Base-by-base conservation (phyloP, 2,329 filamentous ascomycete genomes). In the Cladosporium oxysporum region DNA sequence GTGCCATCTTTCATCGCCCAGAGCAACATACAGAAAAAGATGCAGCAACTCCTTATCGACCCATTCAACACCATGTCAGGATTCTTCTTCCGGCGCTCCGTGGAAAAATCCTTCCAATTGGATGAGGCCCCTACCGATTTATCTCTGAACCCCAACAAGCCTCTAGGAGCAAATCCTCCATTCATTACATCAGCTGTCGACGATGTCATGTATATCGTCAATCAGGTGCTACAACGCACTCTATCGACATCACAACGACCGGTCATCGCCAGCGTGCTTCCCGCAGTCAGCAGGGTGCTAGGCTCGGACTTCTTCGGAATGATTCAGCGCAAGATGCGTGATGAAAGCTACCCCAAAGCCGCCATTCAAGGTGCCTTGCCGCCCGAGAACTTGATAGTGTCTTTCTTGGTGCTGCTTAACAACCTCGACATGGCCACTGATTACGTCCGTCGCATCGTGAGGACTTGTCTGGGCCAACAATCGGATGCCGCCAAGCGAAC, bases 121-220 rank as follows among this genome's bases (percentile, higher is more conserved):
- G 95, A 99, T 75, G 96, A 99, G 77, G 86, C 89, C 23, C 95
- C 95, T 0, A 80, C 84, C 0, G 92, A 92, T 23, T 82, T 99
- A 23, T 91, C 91, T 0, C 83, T 99, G 37, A 92, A 89, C 74
- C 83, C 90, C 50, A 89, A 85, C 73, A 91, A 85, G 73, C 83
- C 90, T 3, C 83, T 97, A 52, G 87, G 90, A 62, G 86, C 89
- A 66, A 92, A 93, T 71, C 87, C 92, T 2, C 95, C 95, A 0
- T 96, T 92, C 75, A 97, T 99, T 73, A 94, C 95, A 52, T 93
- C 93, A 1, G 93, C 94, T 0, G 93, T 99, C 10, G 95, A 99
- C 81, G 95, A 97, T 80, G 93, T 98, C 74, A 98, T 99, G 94
- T 99, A 98, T 79, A 97, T 99, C 72, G 91, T 97, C 76, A 96